Evolutionary conservation across 192 early-diverging fungal species (phyloP), one percentile per base, ranked within the genome.

Genomic region (Endogone sp.): DNA sequence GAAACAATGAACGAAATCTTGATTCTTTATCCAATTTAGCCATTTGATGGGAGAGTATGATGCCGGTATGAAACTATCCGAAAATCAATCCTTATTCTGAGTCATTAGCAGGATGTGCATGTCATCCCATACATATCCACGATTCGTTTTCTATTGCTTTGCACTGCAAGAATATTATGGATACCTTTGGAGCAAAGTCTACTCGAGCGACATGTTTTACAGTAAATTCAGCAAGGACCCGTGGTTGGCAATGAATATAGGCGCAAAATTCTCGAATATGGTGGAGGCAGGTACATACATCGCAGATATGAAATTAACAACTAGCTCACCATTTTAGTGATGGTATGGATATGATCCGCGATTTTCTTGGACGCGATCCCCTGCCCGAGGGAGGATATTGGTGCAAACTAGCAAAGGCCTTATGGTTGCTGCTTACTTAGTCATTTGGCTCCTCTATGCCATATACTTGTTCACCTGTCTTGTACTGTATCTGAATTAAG

Each of bases 281-380:
- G 90, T 29, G 90, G 90, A 60, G 84, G 84, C 67, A 77, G 75
- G 72, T 77, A 73, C 57, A 57, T 65, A 60, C 54, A 29, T 64
- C 9, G n/a, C 21, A 56, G 24, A 66, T n/a, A 9, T 56, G 56
- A 69, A 8, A 27, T 3, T 3, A 21, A 10, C 29, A 73, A 54
- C 3, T 23, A 24, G 13, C 3, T 27, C 27, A 56, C 29, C 21
- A 26, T 60, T 73, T 60, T 20, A 82, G 79, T 6, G 93, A 95
- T 77, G 89, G 86, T 3, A 87, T 87, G 69, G 90, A 88, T 62
- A 73, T 90, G 23, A 71, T 94, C 63, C 81, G 79, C 59, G 75
- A 75, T 54, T 95, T 95, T 82, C 77, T 95, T 62, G 92, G 92
- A 26, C 85, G 94, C 28, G 89, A 94, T 71, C 93, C 93, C 13